These are phyloP conservation scores for Metschnikowia amazonensis DNA, from an alignment of 805 yeast species.

Conservation along the genomic window DNA sequence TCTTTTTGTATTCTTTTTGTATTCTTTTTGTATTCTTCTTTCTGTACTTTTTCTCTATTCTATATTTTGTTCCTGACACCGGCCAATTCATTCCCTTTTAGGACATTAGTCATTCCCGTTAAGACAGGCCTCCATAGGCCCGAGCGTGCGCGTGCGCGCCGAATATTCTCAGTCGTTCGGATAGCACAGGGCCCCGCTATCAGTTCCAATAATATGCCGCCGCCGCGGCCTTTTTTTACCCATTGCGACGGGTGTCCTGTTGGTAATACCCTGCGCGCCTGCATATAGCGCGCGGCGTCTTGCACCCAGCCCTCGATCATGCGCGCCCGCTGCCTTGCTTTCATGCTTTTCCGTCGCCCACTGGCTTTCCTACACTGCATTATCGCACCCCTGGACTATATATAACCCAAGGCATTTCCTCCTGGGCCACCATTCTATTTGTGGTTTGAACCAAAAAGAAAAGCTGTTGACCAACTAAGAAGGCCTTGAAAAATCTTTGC, in stretches of 20 bases:
- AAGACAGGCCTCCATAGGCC: slow-evolving; percentile 2
- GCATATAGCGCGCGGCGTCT: background rate
- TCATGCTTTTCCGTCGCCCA: slow-evolving; percentile 13
- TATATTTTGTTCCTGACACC: no score
- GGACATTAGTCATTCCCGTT: slow-evolving; percentile 2
- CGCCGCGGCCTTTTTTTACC: slow-evolving; percentile 5
- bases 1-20: no score
- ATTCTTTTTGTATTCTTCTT: no score
- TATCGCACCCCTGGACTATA: slow-evolving; percentile 4
- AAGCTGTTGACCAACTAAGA: background rate
- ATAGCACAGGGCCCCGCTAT: slow-evolving; percentile 10
- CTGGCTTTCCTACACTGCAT: slow-evolving; percentile 1
- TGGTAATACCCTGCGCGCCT: background rate
- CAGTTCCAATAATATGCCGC: slow-evolving; percentile 7
- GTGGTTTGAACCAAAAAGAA: slow-evolving; percentile 3
- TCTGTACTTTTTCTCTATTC: no score
- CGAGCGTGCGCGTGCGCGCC: slow-evolving; percentile 1
- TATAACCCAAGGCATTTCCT: slow-evolving; percentile 1
- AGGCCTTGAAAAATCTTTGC: no score
- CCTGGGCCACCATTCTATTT: background rate
- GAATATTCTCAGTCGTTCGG: slow-evolving; percentile 8
- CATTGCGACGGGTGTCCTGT: slow-evolving; percentile 3
- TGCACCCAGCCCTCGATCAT: slow-evolving; percentile 5
- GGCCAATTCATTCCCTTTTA: no score
- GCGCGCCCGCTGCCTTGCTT: slow-evolving; percentile 12